A percentile compares a stretch with the other conserved stretches of the same genome.
phyloP scores from a whole-genome alignment of 441 rosid species.

The Mallotus repandus region DNA sequence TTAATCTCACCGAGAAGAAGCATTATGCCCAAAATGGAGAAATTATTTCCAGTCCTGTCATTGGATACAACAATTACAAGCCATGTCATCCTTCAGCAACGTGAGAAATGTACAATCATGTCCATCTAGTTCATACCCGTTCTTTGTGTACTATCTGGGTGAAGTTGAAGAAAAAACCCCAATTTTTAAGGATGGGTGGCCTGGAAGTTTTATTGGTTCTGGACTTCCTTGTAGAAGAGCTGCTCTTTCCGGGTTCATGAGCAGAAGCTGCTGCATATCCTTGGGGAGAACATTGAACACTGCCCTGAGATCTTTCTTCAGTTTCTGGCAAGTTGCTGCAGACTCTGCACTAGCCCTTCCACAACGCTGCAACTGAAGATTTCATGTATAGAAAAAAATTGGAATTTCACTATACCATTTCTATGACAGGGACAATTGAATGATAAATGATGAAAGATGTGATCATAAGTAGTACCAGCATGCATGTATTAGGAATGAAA shows the following conservation, averaged over 20 bases:
- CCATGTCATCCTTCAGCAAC: constrained; percentile 17
- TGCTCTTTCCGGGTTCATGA: constrained; percentile 80
- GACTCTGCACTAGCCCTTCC: constrained; percentile 47
- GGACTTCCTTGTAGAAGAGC: constrained; percentile 53
- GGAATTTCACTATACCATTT: neutral
- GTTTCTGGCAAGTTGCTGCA: constrained; percentile 54
- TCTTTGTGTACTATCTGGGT: constrained; percentile 21
- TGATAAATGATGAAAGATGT: neutral
- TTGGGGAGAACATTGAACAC: constrained; percentile 71
- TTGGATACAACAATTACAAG: constrained; percentile 15
- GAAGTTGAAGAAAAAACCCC: constrained; percentile 29
- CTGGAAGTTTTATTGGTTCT: constrained; percentile 35
- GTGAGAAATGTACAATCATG: constrained; percentile 22
- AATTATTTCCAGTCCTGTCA: constrained; percentile 22
- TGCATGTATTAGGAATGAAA: neutral
- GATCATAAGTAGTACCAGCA: neutral
- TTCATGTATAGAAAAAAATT: constrained; percentile 1
- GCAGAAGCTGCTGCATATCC: constrained; percentile 90
- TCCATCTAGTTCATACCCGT: constrained; percentile 18
- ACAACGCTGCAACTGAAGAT: constrained; percentile 50
- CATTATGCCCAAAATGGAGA: constrained; percentile 18
- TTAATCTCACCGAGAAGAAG: constrained; percentile 31
- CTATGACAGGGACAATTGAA: neutral
- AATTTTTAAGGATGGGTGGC: constrained; percentile 30
- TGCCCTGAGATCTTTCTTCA: constrained; percentile 70